Evolutionary conservation across 371 early-diverging fungal species (phyloP).

Genomic region (Capillidium rhysosporum): DNA sequence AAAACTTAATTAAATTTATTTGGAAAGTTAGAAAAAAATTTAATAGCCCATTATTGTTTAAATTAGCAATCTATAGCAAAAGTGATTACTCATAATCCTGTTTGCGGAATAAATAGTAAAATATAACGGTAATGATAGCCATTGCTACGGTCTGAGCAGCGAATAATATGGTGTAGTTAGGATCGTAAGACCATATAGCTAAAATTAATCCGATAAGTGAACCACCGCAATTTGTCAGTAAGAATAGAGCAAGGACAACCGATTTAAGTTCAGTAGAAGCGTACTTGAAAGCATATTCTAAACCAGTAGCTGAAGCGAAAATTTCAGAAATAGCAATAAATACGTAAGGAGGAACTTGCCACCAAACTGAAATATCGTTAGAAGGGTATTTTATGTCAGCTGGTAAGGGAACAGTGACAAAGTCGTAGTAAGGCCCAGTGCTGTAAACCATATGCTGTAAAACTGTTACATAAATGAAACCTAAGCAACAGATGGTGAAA

Average conservation of each 20-base stretch:
- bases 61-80: no score
- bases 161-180: slow-evolving; percentile 40
- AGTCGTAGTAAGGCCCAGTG: slow-evolving; percentile 26
- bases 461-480: slow-evolving; percentile 46
- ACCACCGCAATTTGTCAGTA: slow-evolving; percentile 45
- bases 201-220: slow-evolving; percentile 39
- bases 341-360: slow-evolving; percentile 45
- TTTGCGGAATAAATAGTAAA: slow-evolving; percentile 13
- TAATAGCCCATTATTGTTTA: no score
- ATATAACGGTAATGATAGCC: slow-evolving; percentile 16
- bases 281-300: slow-evolving; percentile 59
- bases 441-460: slow-evolving; percentile 44
- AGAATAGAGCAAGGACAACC: slow-evolving; percentile 43
- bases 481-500: slow-evolving; percentile 34
- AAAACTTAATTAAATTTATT: no score
- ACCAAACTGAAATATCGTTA: slow-evolving; percentile 35
- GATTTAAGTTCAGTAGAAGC: slow-evolving; percentile 56
- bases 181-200: slow-evolving; percentile 40
- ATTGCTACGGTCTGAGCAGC: slow-evolving; percentile 28
- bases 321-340: slow-evolving; percentile 30
- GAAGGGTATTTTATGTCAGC: slow-evolving; percentile 10
- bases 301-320: slow-evolving; percentile 50
- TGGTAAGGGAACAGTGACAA: slow-evolving; percentile 12
- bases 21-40: no score
- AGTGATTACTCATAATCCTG: slow-evolving; percentile 10